These are phyloP conservation scores for Scedosporium minutisporum DNA, from an alignment of 2,329 filamentous ascomycete genomes.

Conservation along the genomic window DNA sequence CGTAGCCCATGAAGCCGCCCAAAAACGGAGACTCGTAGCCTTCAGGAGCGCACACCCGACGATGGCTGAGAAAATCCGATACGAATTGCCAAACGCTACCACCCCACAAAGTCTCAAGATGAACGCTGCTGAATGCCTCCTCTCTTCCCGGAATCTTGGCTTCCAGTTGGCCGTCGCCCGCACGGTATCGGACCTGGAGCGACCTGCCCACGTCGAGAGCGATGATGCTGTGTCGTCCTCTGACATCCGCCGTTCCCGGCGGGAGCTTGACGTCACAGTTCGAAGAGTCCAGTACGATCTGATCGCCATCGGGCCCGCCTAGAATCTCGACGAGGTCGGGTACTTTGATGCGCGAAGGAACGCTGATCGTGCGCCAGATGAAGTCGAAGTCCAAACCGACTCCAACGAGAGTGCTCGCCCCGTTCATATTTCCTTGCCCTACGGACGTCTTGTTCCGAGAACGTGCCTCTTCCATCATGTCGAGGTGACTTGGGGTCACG, in stretches of 20 bases:
- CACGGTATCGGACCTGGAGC: conserved; percentile 46
- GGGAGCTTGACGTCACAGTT: conserved; percentile 29
- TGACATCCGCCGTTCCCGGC: conserved; percentile 29
- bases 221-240: conserved; percentile 64
- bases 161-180: conserved; percentile 31
- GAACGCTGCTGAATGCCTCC: conserved; percentile 16
- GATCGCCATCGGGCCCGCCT: conserved; percentile 26
- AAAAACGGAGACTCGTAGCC: conserved; percentile 46
- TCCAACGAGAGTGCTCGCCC: conserved; percentile 15
- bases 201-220: conserved; percentile 53
- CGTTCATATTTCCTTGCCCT: background rate
- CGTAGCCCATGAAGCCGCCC: conserved; percentile 75
- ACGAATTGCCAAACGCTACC: conserved; percentile 40
- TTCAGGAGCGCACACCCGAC: conserved; percentile 14
- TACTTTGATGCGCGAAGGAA: conserved; percentile 26
- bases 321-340: conserved; percentile 46
- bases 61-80: conserved; percentile 30
- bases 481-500: conserved; percentile 4
- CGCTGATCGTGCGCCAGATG: conserved; percentile 30
- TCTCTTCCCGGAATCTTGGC: conserved; percentile 1
- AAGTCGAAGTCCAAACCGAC: conserved; percentile 23
- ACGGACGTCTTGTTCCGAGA: background rate
- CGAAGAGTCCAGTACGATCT: conserved; percentile 51
- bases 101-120: conserved; percentile 15
- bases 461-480: background rate